These are phyloP conservation scores for Annona cherimola DNA, from an alignment of 164 flowering plant species.

Conservation along the genomic window DNA sequence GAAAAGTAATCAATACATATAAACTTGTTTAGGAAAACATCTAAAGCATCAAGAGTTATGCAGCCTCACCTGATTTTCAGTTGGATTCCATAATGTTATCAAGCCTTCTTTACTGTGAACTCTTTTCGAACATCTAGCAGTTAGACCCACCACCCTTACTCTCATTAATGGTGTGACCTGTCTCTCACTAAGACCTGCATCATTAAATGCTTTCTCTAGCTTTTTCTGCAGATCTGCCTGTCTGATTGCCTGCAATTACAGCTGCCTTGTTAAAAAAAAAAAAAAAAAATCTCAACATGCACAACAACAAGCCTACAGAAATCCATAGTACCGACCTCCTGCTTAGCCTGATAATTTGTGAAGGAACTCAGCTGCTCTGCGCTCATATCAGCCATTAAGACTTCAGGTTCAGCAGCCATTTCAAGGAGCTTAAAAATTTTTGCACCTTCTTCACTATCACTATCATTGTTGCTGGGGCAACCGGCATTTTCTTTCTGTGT, in stretches of 20 bases:
- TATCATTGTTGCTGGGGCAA: constrained; percentile 29
- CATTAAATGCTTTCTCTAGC: constrained; percentile 61
- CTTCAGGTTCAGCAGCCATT: constrained; percentile 85
- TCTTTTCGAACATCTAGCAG: constrained; percentile 24
- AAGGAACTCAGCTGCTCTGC: constrained; percentile 63
- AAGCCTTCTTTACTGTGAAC: constrained; percentile 41
- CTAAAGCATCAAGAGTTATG: not conserved
- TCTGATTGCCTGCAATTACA: constrained; percentile 47
- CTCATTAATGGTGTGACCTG: constrained; percentile 83
- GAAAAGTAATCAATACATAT: not conserved
- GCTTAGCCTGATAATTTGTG: constrained; percentile 60
- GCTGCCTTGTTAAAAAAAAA: constrained; percentile 5
- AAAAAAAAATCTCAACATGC: not conserved
- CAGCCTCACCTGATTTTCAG: constrained; percentile 69
- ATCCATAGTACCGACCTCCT: constrained; percentile 45
- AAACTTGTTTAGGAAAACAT: not conserved
- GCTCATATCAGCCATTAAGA: constrained; percentile 89
- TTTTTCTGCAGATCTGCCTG: constrained; percentile 52
- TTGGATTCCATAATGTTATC: constrained; percentile 82
- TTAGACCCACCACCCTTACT: constrained; percentile 71
- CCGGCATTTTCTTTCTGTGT: constrained; percentile 34
- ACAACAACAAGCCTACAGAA: constrained; percentile 10
- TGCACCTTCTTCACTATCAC: constrained; percentile 79
- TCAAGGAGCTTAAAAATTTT: constrained; percentile 68
- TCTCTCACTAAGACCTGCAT: constrained; percentile 62